Evolutionary conservation across 2,329 filamentous ascomycete species (phyloP).

Genomic region (Verticillium longisporum): DNA sequence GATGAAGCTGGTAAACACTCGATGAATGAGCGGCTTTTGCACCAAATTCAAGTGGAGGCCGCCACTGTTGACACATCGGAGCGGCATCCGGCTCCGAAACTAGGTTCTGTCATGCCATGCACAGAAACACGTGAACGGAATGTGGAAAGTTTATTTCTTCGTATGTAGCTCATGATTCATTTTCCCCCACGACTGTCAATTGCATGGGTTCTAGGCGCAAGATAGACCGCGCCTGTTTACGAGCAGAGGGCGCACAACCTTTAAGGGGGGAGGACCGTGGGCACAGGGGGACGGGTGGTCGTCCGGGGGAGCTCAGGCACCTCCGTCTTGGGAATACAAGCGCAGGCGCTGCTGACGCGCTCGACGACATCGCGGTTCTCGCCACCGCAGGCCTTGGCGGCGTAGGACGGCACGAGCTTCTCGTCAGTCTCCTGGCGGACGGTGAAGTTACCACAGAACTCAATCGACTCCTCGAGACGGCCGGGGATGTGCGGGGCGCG

Average conservation of each 20-base stretch:
- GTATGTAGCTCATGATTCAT: too few species aligned
- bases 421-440: constrained; percentile 6
- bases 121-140: too few species aligned
- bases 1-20: too few species aligned
- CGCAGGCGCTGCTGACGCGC: constrained; percentile 14
- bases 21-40: too few species aligned
- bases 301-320: constrained; percentile 17
- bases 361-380: constrained; percentile 6
- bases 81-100: too few species aligned
- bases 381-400: constrained; percentile 9
- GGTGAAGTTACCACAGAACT: constrained; percentile 13
- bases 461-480: constrained; percentile 12
- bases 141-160: too few species aligned
- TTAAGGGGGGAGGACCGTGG: constrained; percentile 13
- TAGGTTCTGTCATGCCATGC: too few species aligned
- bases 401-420: constrained; percentile 10
- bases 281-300: constrained; percentile 14
- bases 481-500: constrained; percentile 10
- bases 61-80: too few species aligned
- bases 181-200: too few species aligned
- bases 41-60: too few species aligned
- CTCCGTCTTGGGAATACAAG: constrained; percentile 13
- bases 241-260: neutral
- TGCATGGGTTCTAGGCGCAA: too few species aligned
- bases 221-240: too few species aligned